Evolutionary conservation across 352 stramenopile genomes (phyloP).

Genomic region (Phytopythium oedochilum): DNA sequence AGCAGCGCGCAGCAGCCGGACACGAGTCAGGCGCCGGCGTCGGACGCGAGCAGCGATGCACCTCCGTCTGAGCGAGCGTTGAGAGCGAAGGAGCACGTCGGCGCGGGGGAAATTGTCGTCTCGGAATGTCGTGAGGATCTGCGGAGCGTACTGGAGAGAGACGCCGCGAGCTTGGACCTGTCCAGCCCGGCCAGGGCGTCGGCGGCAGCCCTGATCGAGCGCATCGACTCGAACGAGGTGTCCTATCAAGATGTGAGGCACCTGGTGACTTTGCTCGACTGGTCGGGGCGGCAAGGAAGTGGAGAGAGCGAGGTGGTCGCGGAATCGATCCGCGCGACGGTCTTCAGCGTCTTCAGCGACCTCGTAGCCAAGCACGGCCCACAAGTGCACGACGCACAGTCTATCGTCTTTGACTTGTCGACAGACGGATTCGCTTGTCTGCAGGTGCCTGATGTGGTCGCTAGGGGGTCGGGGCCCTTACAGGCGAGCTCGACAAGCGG

Average conservation of each 20-base stretch:
- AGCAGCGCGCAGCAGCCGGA: neutral
- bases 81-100: too few relatives aligned
- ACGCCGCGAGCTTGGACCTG: neutral
- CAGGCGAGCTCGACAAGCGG: conserved; percentile 5
- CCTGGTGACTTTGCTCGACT: neutral
- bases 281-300: neutral
- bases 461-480: conserved; percentile 11
- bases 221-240: neutral
- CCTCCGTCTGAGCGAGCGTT: too few relatives aligned
- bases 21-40: neutral
- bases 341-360: neutral
- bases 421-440: conserved; percentile 59
- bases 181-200: neutral
- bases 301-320: neutral
- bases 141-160: neutral
- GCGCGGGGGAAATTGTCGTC: neutral
- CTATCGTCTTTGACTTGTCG: conserved; percentile 44
- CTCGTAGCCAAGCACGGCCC: neutral
- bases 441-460: conserved; percentile 58
- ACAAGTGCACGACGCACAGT: conserved; percentile 6
- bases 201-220: neutral
- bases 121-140: neutral
- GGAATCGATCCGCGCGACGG: neutral
- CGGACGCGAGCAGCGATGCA: too few relatives aligned
- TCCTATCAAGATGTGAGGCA: neutral